Evolutionary conservation across 2,329 filamentous ascomycete genomes (phyloP), one percentile per base, ranked within the genome.

Genomic region (Colletotrichum magnum): DNA sequence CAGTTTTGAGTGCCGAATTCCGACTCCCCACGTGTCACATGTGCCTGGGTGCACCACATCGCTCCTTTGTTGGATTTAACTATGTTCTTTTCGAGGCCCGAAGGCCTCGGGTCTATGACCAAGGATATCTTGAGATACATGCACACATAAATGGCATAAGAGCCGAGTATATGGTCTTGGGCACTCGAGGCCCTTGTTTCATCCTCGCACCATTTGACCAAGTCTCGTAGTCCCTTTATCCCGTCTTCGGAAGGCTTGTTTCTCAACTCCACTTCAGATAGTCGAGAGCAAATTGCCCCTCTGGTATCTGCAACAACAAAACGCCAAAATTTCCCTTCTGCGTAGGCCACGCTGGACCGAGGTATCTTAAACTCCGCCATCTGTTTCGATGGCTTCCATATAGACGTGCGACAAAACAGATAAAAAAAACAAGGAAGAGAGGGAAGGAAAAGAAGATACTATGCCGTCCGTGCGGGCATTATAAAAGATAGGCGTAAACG

Each of bases 331-430:
- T 24, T 39, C 36, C 36, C 36, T 52, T 28, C 41, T 26, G 51
- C 21, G 21, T 18, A 52, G 28, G 48, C 41, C 16, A 13, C 24
- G 16, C 15, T n/a, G 41, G 18, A 16, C 51, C 26, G 9, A n/a
- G 51, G 52, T 63, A 45, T 63, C 57, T 51, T n/a, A 28, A 62
- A 68, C 64, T 57, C 63, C 63, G 13, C 58, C 63, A 51, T 63
- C 6, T 58, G 52, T 57, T 18, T 51, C 45, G n/a, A 58, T 21
- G 24, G 9, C 6, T 21, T 50, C 45, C 26, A 52, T 56, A 36
- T 57, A 48, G n/a, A 28, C 15, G 6, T 51, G 21, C n/a, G 12
- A n/a, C 5, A 15, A 15, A 6, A 28, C 60, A 32, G 70, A 68
- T 60, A 18, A 43, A 50, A 32, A 26, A 12, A 43, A 16, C 36